Conservation (phyloP, 1,139 yeast species). For the Meyerozyma athensensis region DNA sequence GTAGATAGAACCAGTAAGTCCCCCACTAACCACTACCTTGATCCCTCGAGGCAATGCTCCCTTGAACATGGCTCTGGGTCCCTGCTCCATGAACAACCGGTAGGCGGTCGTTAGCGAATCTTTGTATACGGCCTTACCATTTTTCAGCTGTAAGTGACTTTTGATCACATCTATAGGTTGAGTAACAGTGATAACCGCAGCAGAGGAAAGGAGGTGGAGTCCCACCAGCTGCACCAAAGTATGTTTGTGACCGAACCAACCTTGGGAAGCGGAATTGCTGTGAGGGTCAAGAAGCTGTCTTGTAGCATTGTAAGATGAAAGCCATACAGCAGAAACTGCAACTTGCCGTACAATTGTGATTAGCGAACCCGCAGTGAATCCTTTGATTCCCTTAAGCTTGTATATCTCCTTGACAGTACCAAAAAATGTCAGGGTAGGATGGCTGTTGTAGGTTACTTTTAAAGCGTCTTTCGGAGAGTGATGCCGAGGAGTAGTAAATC, state of each 20-base stretch:
- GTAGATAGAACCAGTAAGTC: slow-evolving; percentile 69
- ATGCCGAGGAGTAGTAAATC: slow-evolving; percentile 11
- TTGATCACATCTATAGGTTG: slow-evolving; percentile 92
- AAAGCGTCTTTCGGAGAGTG: slow-evolving; percentile 22
- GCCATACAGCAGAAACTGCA: slow-evolving; percentile 75
- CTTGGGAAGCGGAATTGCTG: slow-evolving; percentile 31
- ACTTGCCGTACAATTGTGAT: slow-evolving; percentile 80
- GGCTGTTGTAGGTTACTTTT: slow-evolving; percentile 38
- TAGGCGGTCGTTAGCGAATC: slow-evolving; percentile 74
- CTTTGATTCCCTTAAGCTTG: slow-evolving; percentile 65
- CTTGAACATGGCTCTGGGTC: slow-evolving; percentile 59
- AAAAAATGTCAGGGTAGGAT: slow-evolving; percentile 51
- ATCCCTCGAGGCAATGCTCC: slow-evolving; percentile 80
- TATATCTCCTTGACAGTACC: slow-evolving; percentile 64
- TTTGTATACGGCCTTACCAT: slow-evolving; percentile 56
- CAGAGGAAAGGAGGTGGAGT: slow-evolving; percentile 51
- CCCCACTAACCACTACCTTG: slow-evolving; percentile 76
- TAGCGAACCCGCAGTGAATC: slow-evolving; percentile 76
- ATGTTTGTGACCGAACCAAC: slow-evolving; percentile 47
- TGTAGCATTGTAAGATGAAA: slow-evolving; percentile 74
- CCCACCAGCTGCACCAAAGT: slow-evolving; percentile 42
- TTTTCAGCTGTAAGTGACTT: slow-evolving; percentile 80
- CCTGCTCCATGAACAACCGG: slow-evolving; percentile 65
- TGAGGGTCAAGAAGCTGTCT: slow-evolving; percentile 66
- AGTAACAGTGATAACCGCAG: slow-evolving; percentile 69